phyloP scores from a whole-genome alignment of 2,329 filamentous ascomycete genomes.

The Blastomyces parvus region DNA sequence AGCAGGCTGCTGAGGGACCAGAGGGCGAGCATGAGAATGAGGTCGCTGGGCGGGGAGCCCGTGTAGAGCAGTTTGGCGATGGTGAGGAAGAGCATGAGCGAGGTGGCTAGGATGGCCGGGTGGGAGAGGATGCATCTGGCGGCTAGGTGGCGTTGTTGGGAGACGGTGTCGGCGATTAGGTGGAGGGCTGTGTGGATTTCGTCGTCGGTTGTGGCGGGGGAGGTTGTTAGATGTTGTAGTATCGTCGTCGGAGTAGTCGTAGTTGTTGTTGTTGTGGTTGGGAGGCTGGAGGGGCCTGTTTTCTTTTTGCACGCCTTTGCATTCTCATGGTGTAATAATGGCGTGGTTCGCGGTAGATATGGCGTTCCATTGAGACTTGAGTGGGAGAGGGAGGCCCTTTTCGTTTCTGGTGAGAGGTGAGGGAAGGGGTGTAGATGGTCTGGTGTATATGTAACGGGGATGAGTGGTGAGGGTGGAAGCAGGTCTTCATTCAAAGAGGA shows the following conservation, averaged over 20 bases:
- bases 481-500: slow-evolving; percentile 27
- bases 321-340: background rate
- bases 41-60: slow-evolving; percentile 36
- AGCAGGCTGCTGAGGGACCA: slow-evolving; percentile 54
- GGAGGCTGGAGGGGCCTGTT: slow-evolving; percentile 11
- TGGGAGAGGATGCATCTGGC: slow-evolving; percentile 56
- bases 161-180: slow-evolving; percentile 70
- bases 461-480: slow-evolving; percentile 45
- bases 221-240: slow-evolving; percentile 19
- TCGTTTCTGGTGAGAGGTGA: slow-evolving; percentile 21
- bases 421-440: slow-evolving; percentile 46
- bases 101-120: slow-evolving; percentile 37
- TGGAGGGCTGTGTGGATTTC: slow-evolving; percentile 60
- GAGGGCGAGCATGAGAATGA: slow-evolving; percentile 49
- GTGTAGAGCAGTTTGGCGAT: slow-evolving; percentile 34
- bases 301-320: slow-evolving; percentile 8
- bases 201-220: slow-evolving; percentile 35
- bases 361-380: background rate
- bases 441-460: slow-evolving; percentile 57
- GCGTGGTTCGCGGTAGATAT: background rate
- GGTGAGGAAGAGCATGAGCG: slow-evolving; percentile 32
- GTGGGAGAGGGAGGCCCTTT: background rate
- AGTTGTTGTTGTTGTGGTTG: slow-evolving; percentile 21
- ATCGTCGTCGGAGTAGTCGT: no score
- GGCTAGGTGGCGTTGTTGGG: slow-evolving; percentile 66